Evolutionary conservation across 2,329 filamentous ascomycete genomes (phyloP).

Genomic region (Diaporthe velutina): DNA sequence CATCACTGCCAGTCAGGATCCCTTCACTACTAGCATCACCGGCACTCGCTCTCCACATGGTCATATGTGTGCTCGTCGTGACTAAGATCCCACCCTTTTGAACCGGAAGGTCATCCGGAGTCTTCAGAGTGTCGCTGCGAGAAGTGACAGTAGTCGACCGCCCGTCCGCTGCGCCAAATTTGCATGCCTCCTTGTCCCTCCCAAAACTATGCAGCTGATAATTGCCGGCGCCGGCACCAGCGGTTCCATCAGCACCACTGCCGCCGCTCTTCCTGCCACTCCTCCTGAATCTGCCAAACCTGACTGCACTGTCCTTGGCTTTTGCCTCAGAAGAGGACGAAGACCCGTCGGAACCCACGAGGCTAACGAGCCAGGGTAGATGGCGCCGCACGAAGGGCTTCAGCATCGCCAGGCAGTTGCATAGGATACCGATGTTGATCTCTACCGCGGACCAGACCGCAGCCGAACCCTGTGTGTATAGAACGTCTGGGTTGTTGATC

Average conservation of each 20-base stretch:
- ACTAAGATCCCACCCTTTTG: conserved; percentile 35
- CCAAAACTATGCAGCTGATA: conserved; percentile 40
- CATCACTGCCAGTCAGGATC: conserved; percentile 28
- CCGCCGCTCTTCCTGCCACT: conserved; percentile 22
- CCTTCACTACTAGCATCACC: conserved; percentile 31
- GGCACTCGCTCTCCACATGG: conserved; percentile 30
- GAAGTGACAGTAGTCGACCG: conserved; percentile 10
- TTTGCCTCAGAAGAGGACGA: neutral
- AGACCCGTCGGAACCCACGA: conserved; percentile 31
- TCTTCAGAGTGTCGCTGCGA: conserved; percentile 2
- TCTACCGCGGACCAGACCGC: conserved; percentile 50
- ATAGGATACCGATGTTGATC: conserved; percentile 50
- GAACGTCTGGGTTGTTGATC: conserved; percentile 50
- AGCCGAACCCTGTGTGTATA: conserved; percentile 44
- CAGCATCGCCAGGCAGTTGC: conserved; percentile 45
- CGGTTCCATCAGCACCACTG: neutral
- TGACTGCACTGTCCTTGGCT: neutral
- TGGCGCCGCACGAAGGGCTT: conserved; percentile 44
- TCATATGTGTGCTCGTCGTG: conserved; percentile 32
- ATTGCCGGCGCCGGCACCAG: neutral
- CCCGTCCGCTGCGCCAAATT: neutral
- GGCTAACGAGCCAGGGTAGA: conserved; percentile 40
- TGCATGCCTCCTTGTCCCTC: conserved; percentile 22
- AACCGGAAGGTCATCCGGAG: neutral
- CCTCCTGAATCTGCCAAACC: conserved; percentile 5